Evolutionary conservation across 805 yeast genomes (phyloP).

Genomic region (Hanseniaspora taiwanica): DNA sequence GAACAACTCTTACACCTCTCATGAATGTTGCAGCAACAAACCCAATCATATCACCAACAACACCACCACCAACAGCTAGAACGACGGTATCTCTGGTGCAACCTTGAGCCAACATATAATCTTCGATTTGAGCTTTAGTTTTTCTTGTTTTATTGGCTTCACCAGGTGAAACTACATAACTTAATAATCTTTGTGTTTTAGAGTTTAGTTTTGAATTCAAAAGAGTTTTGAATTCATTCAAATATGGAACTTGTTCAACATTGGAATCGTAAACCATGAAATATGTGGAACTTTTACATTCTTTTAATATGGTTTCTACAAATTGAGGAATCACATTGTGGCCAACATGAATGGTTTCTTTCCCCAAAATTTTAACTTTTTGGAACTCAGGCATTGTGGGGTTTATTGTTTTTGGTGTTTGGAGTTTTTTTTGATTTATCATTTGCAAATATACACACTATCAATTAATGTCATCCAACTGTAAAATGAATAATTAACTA

Average conservation of each 20-base stretch:
- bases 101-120: slow-evolving; percentile 64
- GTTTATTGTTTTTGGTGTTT: background rate
- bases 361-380: slow-evolving; percentile 67
- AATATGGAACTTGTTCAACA: slow-evolving; percentile 52
- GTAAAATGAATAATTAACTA: too few relatives aligned
- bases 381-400: slow-evolving; percentile 12
- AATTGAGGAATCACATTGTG: slow-evolving; percentile 66
- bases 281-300: slow-evolving; percentile 75
- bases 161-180: slow-evolving; percentile 78
- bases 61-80: slow-evolving; percentile 95
- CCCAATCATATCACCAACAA: slow-evolving; percentile 98
- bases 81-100: slow-evolving; percentile 95
- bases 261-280: slow-evolving; percentile 82
- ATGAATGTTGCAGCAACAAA: slow-evolving; percentile 98
- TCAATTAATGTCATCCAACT: too few relatives aligned
- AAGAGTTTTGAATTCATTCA: slow-evolving; percentile 31
- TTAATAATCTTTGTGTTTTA: slow-evolving; percentile 47
- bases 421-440: background rate
- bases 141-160: slow-evolving; percentile 80
- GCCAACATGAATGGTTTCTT: slow-evolving; percentile 82
- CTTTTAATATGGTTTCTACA: slow-evolving; percentile 47
- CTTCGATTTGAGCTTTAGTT: slow-evolving; percentile 89
- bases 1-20: slow-evolving; percentile 93
- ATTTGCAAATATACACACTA: background rate
- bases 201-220: slow-evolving; percentile 34